These are phyloP conservation scores for Filobasidium floriforme DNA, from an alignment of 768 basidiomycete species.

Conservation along the genomic window DNA sequence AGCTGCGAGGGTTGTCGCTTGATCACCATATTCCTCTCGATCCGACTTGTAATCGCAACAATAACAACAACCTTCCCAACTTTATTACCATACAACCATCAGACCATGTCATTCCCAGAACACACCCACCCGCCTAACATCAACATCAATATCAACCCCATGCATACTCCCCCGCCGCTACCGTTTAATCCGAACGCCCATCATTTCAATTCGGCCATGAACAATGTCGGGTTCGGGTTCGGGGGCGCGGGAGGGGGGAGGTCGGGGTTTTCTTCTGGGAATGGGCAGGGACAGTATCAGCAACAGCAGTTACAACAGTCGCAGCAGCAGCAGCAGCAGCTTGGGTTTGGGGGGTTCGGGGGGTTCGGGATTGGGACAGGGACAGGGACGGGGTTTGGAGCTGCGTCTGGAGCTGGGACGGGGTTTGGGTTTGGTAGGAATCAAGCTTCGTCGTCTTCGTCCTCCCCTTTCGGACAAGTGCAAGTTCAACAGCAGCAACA, in stretches of 20 bases:
- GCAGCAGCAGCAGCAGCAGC: too few relatives aligned
- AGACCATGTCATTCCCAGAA: too few relatives aligned
- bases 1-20: too few relatives aligned
- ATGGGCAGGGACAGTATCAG: background rate
- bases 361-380: too few relatives aligned
- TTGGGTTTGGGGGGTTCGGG: background rate
- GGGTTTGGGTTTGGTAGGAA: background rate
- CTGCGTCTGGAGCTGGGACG: background rate
- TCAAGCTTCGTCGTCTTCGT: background rate
- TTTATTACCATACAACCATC: too few relatives aligned
- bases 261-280: background rate
- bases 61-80: too few relatives aligned
- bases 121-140: too few relatives aligned
- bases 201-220: constrained; percentile 9
- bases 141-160: too few relatives aligned
- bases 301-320: background rate
- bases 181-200: constrained; percentile 8
- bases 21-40: too few relatives aligned
- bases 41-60: too few relatives aligned
- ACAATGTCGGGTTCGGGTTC: constrained; percentile 5
- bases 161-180: background rate
- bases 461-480: too few relatives aligned
- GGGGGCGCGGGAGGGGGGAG: background rate
- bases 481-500: too few relatives aligned
- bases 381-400: background rate